A percentile compares a stretch with the other conserved stretches of the same genome.
phyloP scores from a whole-genome alignment of 495 filamentous ascomycete genomes.

The Penicillium steckii region DNA sequence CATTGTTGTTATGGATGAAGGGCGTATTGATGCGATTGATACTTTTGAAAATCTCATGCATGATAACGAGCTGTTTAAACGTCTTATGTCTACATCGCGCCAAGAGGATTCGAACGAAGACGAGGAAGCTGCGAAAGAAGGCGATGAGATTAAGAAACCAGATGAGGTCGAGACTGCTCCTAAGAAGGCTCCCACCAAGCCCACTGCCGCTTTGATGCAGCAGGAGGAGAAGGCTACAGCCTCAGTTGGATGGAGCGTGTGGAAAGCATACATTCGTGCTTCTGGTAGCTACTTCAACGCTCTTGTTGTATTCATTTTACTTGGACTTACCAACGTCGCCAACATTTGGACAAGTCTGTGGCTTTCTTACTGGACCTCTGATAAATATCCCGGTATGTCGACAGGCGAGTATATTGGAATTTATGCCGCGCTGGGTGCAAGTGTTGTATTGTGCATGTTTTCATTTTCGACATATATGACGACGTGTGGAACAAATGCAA shows the following conservation, averaged over 20 bases:
- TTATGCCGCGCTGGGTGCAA: slow-evolving; percentile 73
- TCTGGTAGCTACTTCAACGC: slow-evolving; percentile 74
- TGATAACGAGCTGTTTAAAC: slow-evolving; percentile 68
- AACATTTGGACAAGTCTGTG: slow-evolving; percentile 88
- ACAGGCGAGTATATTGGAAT: slow-evolving; percentile 79
- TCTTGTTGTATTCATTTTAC: slow-evolving; percentile 60
- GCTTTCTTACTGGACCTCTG: slow-evolving; percentile 88
- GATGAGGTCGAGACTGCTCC: slow-evolving; percentile 39
- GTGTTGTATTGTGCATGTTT: slow-evolving; percentile 79
- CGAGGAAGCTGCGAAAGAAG: slow-evolving; percentile 39
- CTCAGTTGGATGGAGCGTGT: slow-evolving; percentile 83
- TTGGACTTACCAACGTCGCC: slow-evolving; percentile 70
- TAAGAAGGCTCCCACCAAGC: slow-evolving; percentile 59
- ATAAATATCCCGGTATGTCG: slow-evolving; percentile 54
- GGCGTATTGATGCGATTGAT: slow-evolving; percentile 76
- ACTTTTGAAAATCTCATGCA: slow-evolving; percentile 85
- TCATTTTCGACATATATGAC: slow-evolving; percentile 66
- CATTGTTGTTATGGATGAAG: slow-evolving; percentile 87
- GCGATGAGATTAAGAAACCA: slow-evolving; percentile 45
- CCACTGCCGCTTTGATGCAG: slow-evolving; percentile 74
- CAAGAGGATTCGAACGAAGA: slow-evolving; percentile 63
- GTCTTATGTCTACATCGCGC: slow-evolving; percentile 80
- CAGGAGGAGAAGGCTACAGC: slow-evolving; percentile 80
- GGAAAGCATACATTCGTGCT: slow-evolving; percentile 74
- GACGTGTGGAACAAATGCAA: slow-evolving; percentile 66